Conservation (phyloP, 2,329 filamentous ascomycete genomes). For the Fusarium camptoceras region DNA sequence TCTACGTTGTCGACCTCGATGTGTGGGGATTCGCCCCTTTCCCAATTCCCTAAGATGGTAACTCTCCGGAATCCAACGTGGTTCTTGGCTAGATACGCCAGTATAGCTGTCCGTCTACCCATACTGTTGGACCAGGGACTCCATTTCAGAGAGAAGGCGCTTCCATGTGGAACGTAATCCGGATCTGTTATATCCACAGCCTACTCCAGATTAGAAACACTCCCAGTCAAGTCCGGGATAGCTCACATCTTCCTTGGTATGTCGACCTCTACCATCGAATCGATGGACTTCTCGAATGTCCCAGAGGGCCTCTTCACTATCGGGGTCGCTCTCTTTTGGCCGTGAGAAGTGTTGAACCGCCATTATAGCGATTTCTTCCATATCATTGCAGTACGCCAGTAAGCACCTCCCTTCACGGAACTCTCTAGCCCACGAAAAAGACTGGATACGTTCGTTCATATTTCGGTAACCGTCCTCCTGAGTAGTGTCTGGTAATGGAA, state of each 20-base stretch:
- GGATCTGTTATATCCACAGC: slow-evolving; percentile 55
- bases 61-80: slow-evolving; percentile 68
- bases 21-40: slow-evolving; percentile 50
- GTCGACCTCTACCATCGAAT: slow-evolving; percentile 61
- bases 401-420: slow-evolving; percentile 57
- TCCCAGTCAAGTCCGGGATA: not conserved
- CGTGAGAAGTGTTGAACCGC: slow-evolving; percentile 56
- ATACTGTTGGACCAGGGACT: slow-evolving; percentile 62
- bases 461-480: slow-evolving; percentile 48
- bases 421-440: slow-evolving; percentile 66
- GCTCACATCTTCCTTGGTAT: slow-evolving; percentile 51
- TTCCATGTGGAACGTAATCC: slow-evolving; percentile 61
- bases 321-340: slow-evolving; percentile 31
- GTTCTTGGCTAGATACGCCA: slow-evolving; percentile 64
- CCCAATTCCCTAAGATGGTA: slow-evolving; percentile 54
- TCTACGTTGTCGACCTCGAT: slow-evolving; percentile 58
- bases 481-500: slow-evolving; percentile 60
- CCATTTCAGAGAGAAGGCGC: slow-evolving; percentile 65
- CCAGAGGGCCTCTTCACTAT: slow-evolving; percentile 56
- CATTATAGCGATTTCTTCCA: slow-evolving; percentile 63
- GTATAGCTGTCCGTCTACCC: slow-evolving; percentile 54
- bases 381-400: slow-evolving; percentile 65
- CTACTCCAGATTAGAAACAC: slow-evolving; percentile 40
- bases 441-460: slow-evolving; percentile 60
- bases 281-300: slow-evolving; percentile 62